Percentiles rank a stretch among this genome's conserved stretches.
These are phyloP conservation scores for Bretschneidera sinensis DNA, from an alignment of 345 rosid species.

Conservation along the genomic window DNA sequence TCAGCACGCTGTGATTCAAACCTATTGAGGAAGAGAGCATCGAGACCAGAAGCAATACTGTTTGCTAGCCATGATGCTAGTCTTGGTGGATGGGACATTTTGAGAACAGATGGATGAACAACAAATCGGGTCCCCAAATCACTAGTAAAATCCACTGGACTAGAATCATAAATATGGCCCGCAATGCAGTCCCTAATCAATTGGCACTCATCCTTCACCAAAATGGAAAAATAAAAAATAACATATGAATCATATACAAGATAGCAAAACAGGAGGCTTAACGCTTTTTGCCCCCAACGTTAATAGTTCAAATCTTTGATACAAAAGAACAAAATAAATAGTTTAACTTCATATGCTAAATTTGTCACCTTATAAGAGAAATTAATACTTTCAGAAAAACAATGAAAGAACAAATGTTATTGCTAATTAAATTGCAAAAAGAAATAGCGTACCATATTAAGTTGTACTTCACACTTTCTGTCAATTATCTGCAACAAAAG, in stretches of 20 bases:
- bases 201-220: slow-evolving; percentile 59
- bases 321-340: background rate
- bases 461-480: slow-evolving; percentile 43
- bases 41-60: slow-evolving; percentile 68
- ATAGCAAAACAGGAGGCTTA: background rate
- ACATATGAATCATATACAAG: background rate
- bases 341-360: background rate
- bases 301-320: background rate
- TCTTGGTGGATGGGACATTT: slow-evolving; percentile 66
- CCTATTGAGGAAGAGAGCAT: slow-evolving; percentile 73
- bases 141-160: slow-evolving; percentile 87
- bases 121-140: slow-evolving; percentile 67
- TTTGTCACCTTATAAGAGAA: background rate
- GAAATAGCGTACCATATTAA: slow-evolving; percentile 42
- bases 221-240: slow-evolving; percentile 4
- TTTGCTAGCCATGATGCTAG: slow-evolving; percentile 67
- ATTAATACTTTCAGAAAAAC: too few species aligned
- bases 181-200: slow-evolving; percentile 68
- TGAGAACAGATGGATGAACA: slow-evolving; percentile 74
- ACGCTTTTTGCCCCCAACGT: background rate
- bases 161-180: slow-evolving; percentile 76
- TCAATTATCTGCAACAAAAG: slow-evolving; percentile 60
- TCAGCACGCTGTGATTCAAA: slow-evolving; percentile 90
- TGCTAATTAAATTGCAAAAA: background rate
- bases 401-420: background rate